These are phyloP conservation scores for Ceratorhiza oryzae-sativae DNA, from an alignment of 1,284 basidiomycete species.

Conservation along the genomic window DNA sequence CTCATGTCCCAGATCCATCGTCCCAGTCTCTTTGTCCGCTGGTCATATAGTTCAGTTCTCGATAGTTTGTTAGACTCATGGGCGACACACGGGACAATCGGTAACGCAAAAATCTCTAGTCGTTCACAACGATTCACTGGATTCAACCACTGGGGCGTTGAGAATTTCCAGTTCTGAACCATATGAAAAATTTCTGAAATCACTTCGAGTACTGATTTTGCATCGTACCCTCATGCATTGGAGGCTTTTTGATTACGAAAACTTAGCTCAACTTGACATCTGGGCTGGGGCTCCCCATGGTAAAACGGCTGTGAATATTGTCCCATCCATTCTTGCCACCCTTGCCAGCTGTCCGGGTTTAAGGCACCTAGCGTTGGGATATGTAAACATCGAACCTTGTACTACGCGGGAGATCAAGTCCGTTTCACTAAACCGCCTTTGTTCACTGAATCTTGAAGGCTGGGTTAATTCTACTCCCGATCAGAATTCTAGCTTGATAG, in stretches of 20 bases:
- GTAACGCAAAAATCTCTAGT: background rate
- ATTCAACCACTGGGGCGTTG: background rate
- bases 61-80: background rate
- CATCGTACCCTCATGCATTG: background rate
- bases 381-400: background rate
- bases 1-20: background rate
- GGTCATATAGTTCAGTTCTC: background rate
- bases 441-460: background rate
- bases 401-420: background rate
- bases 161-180: background rate
- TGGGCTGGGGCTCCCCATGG: background rate
- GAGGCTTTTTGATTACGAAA: background rate
- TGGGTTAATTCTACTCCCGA: background rate
- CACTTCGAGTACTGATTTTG: background rate
- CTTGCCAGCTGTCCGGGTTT: background rate
- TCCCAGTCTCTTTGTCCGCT: background rate
- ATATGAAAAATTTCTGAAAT: background rate
- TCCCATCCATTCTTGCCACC: background rate
- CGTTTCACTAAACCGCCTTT: background rate
- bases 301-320: background rate
- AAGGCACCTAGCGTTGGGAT: background rate
- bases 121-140: background rate
- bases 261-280: background rate
- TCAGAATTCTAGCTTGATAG: background rate
- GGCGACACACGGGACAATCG: background rate